Evolutionary conservation across 2,329 filamentous ascomycete genomes (phyloP).

Genomic region (Gliomastix tumulicola): DNA sequence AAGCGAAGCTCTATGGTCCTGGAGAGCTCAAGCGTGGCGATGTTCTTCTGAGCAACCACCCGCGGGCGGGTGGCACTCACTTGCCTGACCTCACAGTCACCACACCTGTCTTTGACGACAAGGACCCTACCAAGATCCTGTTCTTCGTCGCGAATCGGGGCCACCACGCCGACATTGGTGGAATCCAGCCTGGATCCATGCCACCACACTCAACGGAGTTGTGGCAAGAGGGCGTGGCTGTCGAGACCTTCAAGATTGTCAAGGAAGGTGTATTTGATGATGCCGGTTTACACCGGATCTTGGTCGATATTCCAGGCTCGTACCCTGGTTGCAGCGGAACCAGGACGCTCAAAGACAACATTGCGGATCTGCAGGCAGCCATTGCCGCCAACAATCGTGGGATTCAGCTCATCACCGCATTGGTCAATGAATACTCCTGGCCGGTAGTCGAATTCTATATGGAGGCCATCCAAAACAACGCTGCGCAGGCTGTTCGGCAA

Average conservation of each 20-base stretch:
- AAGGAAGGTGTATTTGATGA: slow-evolving; percentile 74
- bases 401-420: slow-evolving; percentile 64
- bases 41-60: slow-evolving; percentile 23
- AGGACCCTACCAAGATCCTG: slow-evolving; percentile 14
- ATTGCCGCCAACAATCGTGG: slow-evolving; percentile 81
- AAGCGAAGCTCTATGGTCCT: slow-evolving; percentile 56
- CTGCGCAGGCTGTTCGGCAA: slow-evolving; percentile 66
- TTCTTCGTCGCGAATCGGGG: slow-evolving; percentile 19
- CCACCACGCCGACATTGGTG: slow-evolving; percentile 50
- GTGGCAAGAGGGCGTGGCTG: slow-evolving; percentile 58
- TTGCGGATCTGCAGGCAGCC: slow-evolving; percentile 81
- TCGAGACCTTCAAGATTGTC: slow-evolving; percentile 64
- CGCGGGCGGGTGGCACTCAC: slow-evolving; percentile 23
- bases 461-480: slow-evolving; percentile 74
- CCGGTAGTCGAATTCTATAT: slow-evolving; percentile 77
- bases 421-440: slow-evolving; percentile 74
- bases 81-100: slow-evolving; percentile 27
- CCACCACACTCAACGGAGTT: slow-evolving; percentile 64
- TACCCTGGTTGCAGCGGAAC: slow-evolving; percentile 70
- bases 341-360: slow-evolving; percentile 71
- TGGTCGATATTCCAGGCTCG: slow-evolving; percentile 64
- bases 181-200: slow-evolving; percentile 77
- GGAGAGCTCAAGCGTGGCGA: slow-evolving; percentile 16
- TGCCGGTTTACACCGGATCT: slow-evolving; percentile 42
- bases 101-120: slow-evolving; percentile 22